A percentile compares a stretch with the other conserved stretches of the same genome.
Evolutionary conservation across 495 filamentous ascomycete species (phyloP).

Genomic region (Hyaloscypha hepaticicola): DNA sequence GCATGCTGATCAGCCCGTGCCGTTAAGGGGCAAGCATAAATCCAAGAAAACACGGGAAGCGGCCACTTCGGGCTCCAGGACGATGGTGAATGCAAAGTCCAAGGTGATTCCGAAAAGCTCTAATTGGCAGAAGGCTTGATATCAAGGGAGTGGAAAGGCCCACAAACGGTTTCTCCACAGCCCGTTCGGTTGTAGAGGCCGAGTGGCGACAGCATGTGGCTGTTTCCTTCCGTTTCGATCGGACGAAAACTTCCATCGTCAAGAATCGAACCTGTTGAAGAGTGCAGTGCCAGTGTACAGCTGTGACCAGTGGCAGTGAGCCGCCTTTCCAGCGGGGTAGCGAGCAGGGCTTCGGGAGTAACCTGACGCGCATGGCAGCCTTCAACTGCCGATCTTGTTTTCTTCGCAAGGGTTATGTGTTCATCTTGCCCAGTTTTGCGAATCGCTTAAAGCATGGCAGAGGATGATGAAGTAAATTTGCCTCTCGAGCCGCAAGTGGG

Average conservation of each 20-base stretch:
- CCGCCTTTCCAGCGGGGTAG: neutral
- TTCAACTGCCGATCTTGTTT: neutral
- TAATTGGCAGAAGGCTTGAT: neutral
- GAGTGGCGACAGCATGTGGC: conserved; percentile 13
- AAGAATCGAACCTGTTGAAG: neutral
- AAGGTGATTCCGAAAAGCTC: neutral
- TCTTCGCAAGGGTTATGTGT: neutral
- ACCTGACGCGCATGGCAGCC: conserved; percentile 1
- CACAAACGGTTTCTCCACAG: neutral
- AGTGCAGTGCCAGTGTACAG: neutral
- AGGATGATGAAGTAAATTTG: conserved; percentile 6
- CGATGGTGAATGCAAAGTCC: neutral
- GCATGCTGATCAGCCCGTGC: neutral
- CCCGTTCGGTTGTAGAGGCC: neutral
- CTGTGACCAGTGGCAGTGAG: neutral
- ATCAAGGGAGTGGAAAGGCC: neutral
- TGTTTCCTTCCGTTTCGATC: neutral
- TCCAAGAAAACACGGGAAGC: neutral
- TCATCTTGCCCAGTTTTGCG: neutral
- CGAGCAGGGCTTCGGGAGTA: neutral
- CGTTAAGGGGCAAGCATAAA: neutral
- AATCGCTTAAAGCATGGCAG: neutral
- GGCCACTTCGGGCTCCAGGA: neutral
- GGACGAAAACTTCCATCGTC: neutral
- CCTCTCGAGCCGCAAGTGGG: neutral